phyloP scores from a whole-genome alignment of 1,284 basidiomycete genomes.

The Athelia psychrophila region DNA sequence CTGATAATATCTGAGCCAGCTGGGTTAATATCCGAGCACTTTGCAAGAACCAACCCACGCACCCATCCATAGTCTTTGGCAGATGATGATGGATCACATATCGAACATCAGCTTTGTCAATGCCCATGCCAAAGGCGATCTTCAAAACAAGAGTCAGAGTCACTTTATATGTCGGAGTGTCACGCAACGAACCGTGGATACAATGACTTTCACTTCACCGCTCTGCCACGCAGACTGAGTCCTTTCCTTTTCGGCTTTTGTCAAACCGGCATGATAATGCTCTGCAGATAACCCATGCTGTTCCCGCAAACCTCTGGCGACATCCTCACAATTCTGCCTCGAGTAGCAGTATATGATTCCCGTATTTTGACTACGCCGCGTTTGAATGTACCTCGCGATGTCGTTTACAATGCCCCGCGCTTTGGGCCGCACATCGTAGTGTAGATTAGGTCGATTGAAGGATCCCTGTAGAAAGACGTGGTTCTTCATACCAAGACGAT shows the following conservation, averaged over 20 bases:
- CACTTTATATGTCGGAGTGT: no score
- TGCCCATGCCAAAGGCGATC: slow-evolving; percentile 97
- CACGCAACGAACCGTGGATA: slow-evolving; percentile 69
- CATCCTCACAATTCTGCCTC: slow-evolving; percentile 73
- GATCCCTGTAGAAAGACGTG: slow-evolving; percentile 75
- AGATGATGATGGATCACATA: slow-evolving; percentile 77
- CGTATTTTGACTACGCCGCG: slow-evolving; percentile 55
- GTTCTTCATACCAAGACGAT: slow-evolving; percentile 60
- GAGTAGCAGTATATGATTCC: slow-evolving; percentile 90
- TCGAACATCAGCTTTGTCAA: slow-evolving; percentile 85
- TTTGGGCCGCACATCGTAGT: slow-evolving; percentile 77
- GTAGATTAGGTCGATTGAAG: slow-evolving; percentile 91
- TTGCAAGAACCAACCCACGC: slow-evolving; percentile 10
- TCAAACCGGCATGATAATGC: slow-evolving; percentile 88
- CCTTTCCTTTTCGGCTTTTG: slow-evolving; percentile 57
- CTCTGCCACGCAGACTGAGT: slow-evolving; percentile 78
- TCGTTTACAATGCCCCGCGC: slow-evolving; percentile 52
- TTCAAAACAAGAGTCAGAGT: slow-evolving; percentile 21
- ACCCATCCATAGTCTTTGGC: slow-evolving; percentile 70
- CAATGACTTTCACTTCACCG: slow-evolving; percentile 78
- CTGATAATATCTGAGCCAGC: slow-evolving; percentile 61
- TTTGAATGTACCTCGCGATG: slow-evolving; percentile 74
- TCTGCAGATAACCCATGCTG: slow-evolving; percentile 61
- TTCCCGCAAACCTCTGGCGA: slow-evolving; percentile 65
- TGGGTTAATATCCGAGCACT: slow-evolving; percentile 1